Percentiles rank a stretch among this genome's conserved stretches.
These are phyloP conservation scores for Corylus americana DNA, from an alignment of 306 rosid species.

Conservation along the genomic window DNA sequence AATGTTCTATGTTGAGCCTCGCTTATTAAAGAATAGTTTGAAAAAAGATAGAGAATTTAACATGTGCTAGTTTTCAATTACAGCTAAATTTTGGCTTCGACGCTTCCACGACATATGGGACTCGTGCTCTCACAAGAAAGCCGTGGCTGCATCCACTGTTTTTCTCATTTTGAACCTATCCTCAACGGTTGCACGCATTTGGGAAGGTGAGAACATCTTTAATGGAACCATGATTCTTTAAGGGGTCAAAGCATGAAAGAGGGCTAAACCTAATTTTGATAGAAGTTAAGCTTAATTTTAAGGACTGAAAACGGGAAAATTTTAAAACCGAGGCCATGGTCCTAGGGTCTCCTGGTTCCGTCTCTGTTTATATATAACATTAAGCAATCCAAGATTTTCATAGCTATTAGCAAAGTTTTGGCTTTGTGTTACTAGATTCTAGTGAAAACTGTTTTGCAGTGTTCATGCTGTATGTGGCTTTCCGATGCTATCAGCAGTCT, in stretches of 20 bases:
- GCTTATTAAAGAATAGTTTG: neutral
- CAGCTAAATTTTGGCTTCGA: conserved; percentile 73
- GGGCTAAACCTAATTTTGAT: no score
- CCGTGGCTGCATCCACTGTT: conserved; percentile 54
- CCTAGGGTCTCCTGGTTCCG: no score
- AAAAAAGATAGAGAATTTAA: neutral
- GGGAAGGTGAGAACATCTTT: conserved; percentile 63
- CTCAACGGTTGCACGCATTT: conserved; percentile 70
- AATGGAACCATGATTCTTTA: no score
- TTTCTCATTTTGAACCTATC: conserved; percentile 78
- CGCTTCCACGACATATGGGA: conserved; percentile 83
- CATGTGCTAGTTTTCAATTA: neutral
- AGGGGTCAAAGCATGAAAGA: no score
- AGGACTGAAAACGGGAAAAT: no score
- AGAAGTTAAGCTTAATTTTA: no score
- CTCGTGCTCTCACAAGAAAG: conserved; percentile 82
- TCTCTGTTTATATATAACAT: neutral
- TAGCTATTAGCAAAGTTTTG: neutral
- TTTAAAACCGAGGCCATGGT: no score
- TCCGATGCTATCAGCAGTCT: conserved; percentile 76
- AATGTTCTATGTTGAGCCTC: no score
- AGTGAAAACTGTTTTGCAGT: conserved; percentile 42
- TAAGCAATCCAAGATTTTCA: neutral
- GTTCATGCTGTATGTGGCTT: conserved; percentile 69
- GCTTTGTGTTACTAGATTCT: neutral